Percentiles rank a stretch among this genome's conserved stretches.
Evolutionary conservation across 2,329 filamentous ascomycete genomes (phyloP).

Genomic region (Fusarium sp.): DNA sequence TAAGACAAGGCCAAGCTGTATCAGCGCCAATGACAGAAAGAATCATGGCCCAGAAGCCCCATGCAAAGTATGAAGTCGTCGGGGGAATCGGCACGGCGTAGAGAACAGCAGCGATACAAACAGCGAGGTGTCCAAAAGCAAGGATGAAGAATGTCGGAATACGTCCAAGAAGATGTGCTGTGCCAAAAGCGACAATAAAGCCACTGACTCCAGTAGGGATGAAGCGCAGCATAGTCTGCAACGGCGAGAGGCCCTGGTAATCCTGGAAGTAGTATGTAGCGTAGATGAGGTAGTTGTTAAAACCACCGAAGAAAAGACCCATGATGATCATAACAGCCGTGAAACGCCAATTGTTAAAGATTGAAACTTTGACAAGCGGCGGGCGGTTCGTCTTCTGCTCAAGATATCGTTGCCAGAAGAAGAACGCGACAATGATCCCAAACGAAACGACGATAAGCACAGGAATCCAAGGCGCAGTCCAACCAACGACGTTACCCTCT

Average conservation of each 20-base stretch:
- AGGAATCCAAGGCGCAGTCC: conserved; percentile 74
- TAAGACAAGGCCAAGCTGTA: conserved; percentile 75
- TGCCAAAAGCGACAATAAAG: conserved; percentile 68
- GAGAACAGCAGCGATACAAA: conserved; percentile 70
- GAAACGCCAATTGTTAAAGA: conserved; percentile 73
- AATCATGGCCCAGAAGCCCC: conserved; percentile 76
- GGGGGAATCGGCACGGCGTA: conserved; percentile 75
- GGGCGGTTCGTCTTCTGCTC: conserved; percentile 55
- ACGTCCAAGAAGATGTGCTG: conserved; percentile 70
- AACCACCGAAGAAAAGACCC: conserved; percentile 75
- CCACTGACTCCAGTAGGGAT: conserved; percentile 76
- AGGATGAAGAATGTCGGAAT: conserved; percentile 72
- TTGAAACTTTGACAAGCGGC: conserved; percentile 77
- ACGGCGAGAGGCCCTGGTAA: conserved; percentile 71
- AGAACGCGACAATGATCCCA: conserved; percentile 69
- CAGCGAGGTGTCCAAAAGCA: conserved; percentile 69
- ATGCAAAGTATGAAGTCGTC: conserved; percentile 76
- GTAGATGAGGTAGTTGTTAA: conserved; percentile 78
- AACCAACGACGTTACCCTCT: conserved; percentile 79
- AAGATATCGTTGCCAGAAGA: conserved; percentile 70
- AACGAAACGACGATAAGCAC: conserved; percentile 71
- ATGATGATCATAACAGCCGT: conserved; percentile 76
- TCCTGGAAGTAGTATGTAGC: conserved; percentile 81
- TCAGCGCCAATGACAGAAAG: conserved; percentile 77
- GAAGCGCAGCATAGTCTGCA: conserved; percentile 79